Evolutionary conservation across 2,329 filamentous ascomycete genomes (phyloP).

Genomic region (Fusarium papillatum): DNA sequence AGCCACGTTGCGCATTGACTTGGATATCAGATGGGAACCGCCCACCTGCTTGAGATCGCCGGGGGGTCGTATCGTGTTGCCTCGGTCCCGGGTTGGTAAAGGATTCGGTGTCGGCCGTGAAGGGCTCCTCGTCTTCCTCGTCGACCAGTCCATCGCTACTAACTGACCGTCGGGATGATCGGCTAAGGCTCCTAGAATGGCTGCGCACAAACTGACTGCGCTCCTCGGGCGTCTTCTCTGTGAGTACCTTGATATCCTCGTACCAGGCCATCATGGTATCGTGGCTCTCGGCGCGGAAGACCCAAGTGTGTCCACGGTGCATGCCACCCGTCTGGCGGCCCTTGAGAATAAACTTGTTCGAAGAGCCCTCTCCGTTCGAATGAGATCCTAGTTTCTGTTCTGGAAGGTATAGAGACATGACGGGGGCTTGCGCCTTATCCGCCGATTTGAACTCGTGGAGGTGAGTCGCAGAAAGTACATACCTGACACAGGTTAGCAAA

Average conservation of each 20-base stretch:
- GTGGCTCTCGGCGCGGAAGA: slow-evolving; percentile 79
- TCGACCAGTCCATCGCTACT: slow-evolving; percentile 87
- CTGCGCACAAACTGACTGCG: slow-evolving; percentile 88
- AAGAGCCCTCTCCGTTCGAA: slow-evolving; percentile 84
- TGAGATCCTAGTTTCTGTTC: slow-evolving; percentile 97
- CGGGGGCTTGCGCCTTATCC: slow-evolving; percentile 89
- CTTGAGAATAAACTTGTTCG: slow-evolving; percentile 98
- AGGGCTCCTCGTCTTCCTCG: slow-evolving; percentile 76
- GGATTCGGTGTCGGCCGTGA: slow-evolving; percentile 64
- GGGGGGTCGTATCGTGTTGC: slow-evolving; percentile 64
- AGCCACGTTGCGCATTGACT: slow-evolving; percentile 82
- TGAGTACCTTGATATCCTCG: slow-evolving; percentile 91
- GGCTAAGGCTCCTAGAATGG: slow-evolving; percentile 84
- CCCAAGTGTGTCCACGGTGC: slow-evolving; percentile 85
- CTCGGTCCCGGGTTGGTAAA: slow-evolving; percentile 61
- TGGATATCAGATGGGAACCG: slow-evolving; percentile 96
- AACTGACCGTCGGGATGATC: slow-evolving; percentile 70
- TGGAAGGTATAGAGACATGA: slow-evolving; percentile 96
- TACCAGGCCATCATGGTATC: slow-evolving; percentile 99
- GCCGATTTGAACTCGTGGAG: slow-evolving; percentile 99
- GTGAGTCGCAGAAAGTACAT: slow-evolving; percentile 95
- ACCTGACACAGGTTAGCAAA: slow-evolving; percentile 67
- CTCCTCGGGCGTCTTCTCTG: slow-evolving; percentile 89
- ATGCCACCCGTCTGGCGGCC: slow-evolving; percentile 93
- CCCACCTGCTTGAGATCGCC: slow-evolving; percentile 91